Conservation (phyloP, 2,329 filamentous ascomycete species). For the Paracorniculantispora psalliotae region DNA sequence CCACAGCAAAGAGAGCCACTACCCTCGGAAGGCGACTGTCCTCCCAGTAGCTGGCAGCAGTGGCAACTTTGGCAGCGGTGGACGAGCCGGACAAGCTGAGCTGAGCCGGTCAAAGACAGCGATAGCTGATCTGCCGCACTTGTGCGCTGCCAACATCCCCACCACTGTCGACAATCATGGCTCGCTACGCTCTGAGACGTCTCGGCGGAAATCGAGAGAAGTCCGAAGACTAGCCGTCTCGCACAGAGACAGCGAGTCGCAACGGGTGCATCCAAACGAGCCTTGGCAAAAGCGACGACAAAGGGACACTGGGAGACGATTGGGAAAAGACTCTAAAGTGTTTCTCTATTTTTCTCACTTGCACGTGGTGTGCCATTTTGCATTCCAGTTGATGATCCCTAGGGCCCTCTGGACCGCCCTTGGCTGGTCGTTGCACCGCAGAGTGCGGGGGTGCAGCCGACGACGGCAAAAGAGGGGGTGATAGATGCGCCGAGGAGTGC, state of each 20-base stretch:
- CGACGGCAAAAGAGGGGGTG: not conserved
- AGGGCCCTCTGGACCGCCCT: not conserved
- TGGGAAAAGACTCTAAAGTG: not conserved
- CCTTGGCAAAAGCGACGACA: not conserved
- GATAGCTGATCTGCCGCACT: too few relatives aligned
- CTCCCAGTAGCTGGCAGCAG: too few relatives aligned
- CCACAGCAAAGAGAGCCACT: too few relatives aligned
- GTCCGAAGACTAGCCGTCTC: not conserved
- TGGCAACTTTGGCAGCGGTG: too few relatives aligned
- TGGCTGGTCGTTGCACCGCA: not conserved
- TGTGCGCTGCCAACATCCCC: not conserved
- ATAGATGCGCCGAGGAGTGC: not conserved
- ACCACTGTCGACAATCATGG: not conserved
- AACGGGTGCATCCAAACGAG: not conserved
- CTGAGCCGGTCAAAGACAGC: too few relatives aligned
- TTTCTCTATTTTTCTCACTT: slow-evolving; percentile 3
- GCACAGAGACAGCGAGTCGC: not conserved
- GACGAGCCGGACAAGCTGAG: too few relatives aligned
- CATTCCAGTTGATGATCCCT: not conserved
- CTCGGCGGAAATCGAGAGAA: not conserved
- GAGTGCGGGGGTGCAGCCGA: not conserved
- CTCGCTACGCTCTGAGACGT: not conserved
- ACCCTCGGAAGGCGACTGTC: too few relatives aligned
- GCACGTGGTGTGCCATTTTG: slow-evolving; percentile 6
- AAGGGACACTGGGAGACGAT: not conserved